Base-by-base conservation (phyloP, 1,139 yeast species). In the Scheffersomyces insectosa region DNA sequence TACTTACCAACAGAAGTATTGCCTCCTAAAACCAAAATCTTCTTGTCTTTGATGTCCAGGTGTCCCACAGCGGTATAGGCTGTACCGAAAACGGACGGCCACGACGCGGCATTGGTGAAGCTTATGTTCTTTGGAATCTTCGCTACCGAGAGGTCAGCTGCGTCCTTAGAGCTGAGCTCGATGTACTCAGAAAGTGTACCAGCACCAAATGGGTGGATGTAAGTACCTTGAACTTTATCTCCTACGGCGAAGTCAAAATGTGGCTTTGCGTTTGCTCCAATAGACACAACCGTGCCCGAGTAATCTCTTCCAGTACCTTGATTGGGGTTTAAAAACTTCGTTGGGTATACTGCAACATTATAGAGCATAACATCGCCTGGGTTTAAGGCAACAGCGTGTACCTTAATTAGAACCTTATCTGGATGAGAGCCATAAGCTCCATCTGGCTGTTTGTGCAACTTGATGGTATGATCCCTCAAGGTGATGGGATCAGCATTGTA, bases 231-330 rank as follows among this genome's bases (percentile, higher is more conserved):
- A 1, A 86, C 85, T 33, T 74, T 72, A 53, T 86, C 93, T 29
- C 91, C 93, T 4, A 65, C 76, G 27, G 67, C 62, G 61, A 77
- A 75, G 10, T 63, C 57, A 3, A 56, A 52, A 16, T 55, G 55
- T 4, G 49, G 48, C 3, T 56, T 55, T 9, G 77, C 62, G 5
- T 62, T 58, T 0, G 63, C 60, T 8, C 95, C 95, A 38, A 83
- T 80, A 31, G 80, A 73, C 2, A 75, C 75, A 30, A 88, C 71
- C 1, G 68, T 67, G 31, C 96, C 96, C 10, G 85, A 63, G 54
- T 77, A 87, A 55, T 88, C 96, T 46, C 80, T 69, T 3, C 93
- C 91, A 28, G 83, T 56, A 7, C 88, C 89, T 42, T 79, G 77
- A 46, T 63, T 64, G 56, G 65, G 68, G 50, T 54, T 63, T 8